A percentile compares a stretch with the other conserved stretches of the same genome.
These are phyloP conservation scores for Cercospora sp. DNA, from an alignment of 2,329 filamentous ascomycete genomes.

Conservation along the genomic window DNA sequence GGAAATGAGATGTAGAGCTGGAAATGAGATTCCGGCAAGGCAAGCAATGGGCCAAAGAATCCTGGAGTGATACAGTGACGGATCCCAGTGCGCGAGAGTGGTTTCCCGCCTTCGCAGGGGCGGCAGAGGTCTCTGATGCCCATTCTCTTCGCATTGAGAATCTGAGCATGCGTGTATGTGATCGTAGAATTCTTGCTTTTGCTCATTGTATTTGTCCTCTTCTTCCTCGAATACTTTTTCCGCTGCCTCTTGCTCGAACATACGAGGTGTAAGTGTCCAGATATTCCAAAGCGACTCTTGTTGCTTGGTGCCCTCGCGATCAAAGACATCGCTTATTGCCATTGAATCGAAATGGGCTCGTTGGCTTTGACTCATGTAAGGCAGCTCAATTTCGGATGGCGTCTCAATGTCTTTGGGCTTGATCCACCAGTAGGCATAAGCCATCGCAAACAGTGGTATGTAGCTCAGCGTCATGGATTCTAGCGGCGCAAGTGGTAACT, in stretches of 20 bases:
- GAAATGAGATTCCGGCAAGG: not conserved
- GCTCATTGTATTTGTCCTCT: not conserved
- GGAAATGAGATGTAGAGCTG: constrained; percentile 22
- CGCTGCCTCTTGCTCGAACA: constrained; percentile 35
- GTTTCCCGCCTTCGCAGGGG: constrained; percentile 22
- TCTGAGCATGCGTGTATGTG: constrained; percentile 9
- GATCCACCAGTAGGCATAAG: constrained; percentile 43
- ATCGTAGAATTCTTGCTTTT: not conserved
- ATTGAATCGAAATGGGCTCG: constrained; percentile 32
- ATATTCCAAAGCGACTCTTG: constrained; percentile 34
- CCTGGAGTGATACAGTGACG: not conserved
- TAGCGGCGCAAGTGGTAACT: constrained; percentile 40
- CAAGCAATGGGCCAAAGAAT: not conserved
- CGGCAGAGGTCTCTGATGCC: not conserved
- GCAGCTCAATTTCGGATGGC: constrained; percentile 36
- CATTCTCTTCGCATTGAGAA: not conserved
- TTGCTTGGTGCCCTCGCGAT: constrained; percentile 31
- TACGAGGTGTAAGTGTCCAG: constrained; percentile 38
- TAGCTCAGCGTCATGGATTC: constrained; percentile 44
- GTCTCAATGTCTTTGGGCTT: constrained; percentile 43
- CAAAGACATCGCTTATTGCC: constrained; percentile 35
- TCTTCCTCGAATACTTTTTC: constrained; percentile 10
- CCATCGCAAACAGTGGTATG: constrained; percentile 40
- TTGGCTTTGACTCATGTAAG: constrained; percentile 33
- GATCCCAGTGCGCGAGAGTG: not conserved